Evolutionary conservation across 83 land plant species (phyloP), one percentile per base, ranked within the genome.

Genomic region (Thuja plicata): DNA sequence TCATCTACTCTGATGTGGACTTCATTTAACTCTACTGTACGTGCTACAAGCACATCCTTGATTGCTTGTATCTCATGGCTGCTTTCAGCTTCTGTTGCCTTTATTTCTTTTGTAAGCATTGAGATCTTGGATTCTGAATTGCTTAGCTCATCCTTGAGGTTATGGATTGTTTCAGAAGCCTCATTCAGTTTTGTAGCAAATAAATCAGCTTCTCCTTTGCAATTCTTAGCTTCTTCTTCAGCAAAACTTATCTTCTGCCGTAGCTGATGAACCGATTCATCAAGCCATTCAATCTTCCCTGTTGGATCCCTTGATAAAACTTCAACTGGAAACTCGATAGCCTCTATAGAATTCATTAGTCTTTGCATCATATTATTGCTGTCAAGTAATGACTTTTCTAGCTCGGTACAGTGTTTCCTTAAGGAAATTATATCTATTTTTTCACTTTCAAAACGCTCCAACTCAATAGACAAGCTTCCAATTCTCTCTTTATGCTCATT

Each of bases 271-370:
- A 95, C 34, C 52, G 82, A 82, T 34, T 89, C 86, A 55, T 87
- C 90, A 87, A 96, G 50, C 95, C 92, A 91, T 43, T 95, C 91
- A 45, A 96, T 48, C 89, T 94, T 97, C 87, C 93, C 94, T 35
- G 94, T 80, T n/a, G 96, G 93, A 32, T 94, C 95, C 70, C 90
- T 91, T 88, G 95, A 90, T 45, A 37, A 84, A 84, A 84, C 60
- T 88, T 89, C 91, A 88, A 40, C 84, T 32, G 92, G 89, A 73
- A 90, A 48, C 86, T 60, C 78, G 50, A 95, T 88, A 3, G 87
- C 43, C 45, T 92, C 91, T 73, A 96, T 87, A 37, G 88, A 91
- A 13, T 87, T 88, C 34, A 91, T 89, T 40, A 96, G 46, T 73
- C 52, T 90, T 73, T 91, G 92, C 24, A 91, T 66, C 83, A 55